A percentile compares a stretch with the other conserved stretches of the same genome.
phyloP scores from a whole-genome alignment of 2,329 filamentous ascomycete species.

The Cladosporium sp. region DNA sequence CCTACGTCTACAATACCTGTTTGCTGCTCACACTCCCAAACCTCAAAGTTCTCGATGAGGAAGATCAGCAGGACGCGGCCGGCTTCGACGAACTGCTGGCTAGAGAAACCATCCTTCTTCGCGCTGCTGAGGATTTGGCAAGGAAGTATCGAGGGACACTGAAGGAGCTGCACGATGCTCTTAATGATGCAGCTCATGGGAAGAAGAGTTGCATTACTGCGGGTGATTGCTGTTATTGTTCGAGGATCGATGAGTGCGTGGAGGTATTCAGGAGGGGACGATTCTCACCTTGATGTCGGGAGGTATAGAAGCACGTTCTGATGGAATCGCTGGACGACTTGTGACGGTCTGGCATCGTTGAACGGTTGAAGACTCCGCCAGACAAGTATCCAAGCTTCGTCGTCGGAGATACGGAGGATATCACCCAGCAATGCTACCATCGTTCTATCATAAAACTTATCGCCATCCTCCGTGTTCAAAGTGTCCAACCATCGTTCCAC shows the following conservation, averaged over 20 bases:
- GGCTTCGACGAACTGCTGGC: neutral
- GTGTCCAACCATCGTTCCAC: neutral
- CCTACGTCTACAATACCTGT: neutral
- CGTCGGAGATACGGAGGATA: neutral
- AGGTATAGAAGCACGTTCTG: neutral
- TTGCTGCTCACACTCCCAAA: neutral
- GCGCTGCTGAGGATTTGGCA: neutral
- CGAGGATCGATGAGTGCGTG: neutral
- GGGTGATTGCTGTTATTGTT: neutral
- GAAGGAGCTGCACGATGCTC: neutral
- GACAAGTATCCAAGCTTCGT: neutral
- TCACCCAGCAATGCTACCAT: neutral
- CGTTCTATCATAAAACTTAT: neutral
- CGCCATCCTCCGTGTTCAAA: neutral
- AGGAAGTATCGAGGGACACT: neutral
- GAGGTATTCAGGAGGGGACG: neutral
- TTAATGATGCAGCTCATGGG: neutral
- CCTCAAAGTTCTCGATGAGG: neutral
- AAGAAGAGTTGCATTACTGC: neutral
- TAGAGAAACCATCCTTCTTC: neutral
- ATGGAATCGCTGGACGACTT: neutral
- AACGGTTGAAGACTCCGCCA: neutral
- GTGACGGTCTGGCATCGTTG: neutral
- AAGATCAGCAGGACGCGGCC: neutral
- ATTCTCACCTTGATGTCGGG: neutral